These are phyloP conservation scores for Plasmopara viticola DNA, from an alignment of 352 stramenopile species.

Conservation along the genomic window DNA sequence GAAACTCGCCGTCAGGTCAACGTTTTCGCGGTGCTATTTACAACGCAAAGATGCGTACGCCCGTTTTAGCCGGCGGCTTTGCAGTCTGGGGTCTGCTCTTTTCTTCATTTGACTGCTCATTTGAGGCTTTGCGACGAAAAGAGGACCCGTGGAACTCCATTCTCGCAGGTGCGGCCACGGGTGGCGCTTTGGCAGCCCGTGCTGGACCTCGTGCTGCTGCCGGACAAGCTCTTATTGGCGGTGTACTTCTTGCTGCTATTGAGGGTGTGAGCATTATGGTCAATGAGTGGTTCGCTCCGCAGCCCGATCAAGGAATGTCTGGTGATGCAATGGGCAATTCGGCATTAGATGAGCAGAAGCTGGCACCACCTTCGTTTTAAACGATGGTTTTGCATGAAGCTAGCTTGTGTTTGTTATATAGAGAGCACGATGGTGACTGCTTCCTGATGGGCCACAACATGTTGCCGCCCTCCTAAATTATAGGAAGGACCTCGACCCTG, in stretches of 20 bases:
- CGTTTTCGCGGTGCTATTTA: constrained; percentile 88
- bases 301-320: constrained; percentile 37
- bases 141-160: constrained; percentile 99
- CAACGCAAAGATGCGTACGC: constrained; percentile 92
- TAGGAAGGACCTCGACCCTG: constrained; percentile 28
- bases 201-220: constrained; percentile 91
- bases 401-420: constrained; percentile 24
- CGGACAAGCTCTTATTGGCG: constrained; percentile 91
- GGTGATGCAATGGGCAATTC: constrained; percentile 47
- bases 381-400: constrained; percentile 4
- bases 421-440: constrained; percentile 1
- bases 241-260: constrained; percentile 94
- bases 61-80: constrained; percentile 90
- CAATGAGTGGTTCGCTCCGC: constrained; percentile 76
- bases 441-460: constrained; percentile 12
- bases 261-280: constrained; percentile 97
- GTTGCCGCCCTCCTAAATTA: constrained; percentile 37
- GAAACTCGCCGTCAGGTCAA: constrained; percentile 91
- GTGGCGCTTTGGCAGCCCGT: constrained; percentile 92
- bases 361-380: constrained; percentile 82
- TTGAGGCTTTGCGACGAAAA: constrained; percentile 95
- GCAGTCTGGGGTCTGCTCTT: constrained; percentile 97
- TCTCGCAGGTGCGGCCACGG: constrained; percentile 93
- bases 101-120: constrained; percentile 96
- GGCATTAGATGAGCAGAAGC: constrained; percentile 77